Evolutionary conservation across 306 rosid genomes (phyloP).

Genomic region (Oxytropis ochrocephala): DNA sequence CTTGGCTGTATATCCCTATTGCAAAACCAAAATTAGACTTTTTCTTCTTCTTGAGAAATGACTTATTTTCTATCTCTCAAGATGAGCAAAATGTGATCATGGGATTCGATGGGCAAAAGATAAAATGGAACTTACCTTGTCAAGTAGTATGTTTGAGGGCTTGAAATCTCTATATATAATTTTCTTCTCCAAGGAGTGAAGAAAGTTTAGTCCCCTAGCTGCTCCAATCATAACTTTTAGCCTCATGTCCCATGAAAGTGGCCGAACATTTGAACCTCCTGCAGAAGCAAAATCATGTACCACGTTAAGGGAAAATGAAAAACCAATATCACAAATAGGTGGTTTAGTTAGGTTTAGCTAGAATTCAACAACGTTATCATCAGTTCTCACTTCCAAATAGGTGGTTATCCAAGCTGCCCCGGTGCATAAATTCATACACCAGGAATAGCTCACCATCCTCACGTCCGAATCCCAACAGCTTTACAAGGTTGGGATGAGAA

Average conservation of each 20-base stretch:
- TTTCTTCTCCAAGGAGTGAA: constrained; percentile 67
- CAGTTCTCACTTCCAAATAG: constrained; percentile 76
- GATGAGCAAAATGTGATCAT: constrained; percentile 8
- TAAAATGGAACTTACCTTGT: constrained; percentile 45
- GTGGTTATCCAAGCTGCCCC: constrained; percentile 80
- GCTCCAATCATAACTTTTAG: constrained; percentile 72
- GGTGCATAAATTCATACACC: constrained; percentile 71
- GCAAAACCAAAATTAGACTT: constrained; percentile 3
- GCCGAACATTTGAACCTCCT: constrained; percentile 71
- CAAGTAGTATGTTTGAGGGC: constrained; percentile 80
- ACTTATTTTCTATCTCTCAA: not conserved
- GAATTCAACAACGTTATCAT: constrained; percentile 5
- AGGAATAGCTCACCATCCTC: constrained; percentile 53
- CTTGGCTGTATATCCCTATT: constrained; percentile 62
- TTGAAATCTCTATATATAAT: constrained; percentile 83
- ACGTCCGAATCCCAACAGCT: constrained; percentile 60
- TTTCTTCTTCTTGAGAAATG: not conserved
- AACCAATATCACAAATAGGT: not conserved
- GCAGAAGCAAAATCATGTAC: constrained; percentile 19
- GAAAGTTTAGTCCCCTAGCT: constrained; percentile 79
- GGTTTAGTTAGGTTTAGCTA: not conserved
- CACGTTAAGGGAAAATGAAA: not conserved
- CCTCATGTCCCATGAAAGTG: constrained; percentile 75
- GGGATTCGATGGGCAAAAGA: not conserved
- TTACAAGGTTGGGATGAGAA: constrained; percentile 88